These are phyloP conservation scores for Dittrichia graveolens DNA, from an alignment of 129 eudicot species.

Conservation along the genomic window DNA sequence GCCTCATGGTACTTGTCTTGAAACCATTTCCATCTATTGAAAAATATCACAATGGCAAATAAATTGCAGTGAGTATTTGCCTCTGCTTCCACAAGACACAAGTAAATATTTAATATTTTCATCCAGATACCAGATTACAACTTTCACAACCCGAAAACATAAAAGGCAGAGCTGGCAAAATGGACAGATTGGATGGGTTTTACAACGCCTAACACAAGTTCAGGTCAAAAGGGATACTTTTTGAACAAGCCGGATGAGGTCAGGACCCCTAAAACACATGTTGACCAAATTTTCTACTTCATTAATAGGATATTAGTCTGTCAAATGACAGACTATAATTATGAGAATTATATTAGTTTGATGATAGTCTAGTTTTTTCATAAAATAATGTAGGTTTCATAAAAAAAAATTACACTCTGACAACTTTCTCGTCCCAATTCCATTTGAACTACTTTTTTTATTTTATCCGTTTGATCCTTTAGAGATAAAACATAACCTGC, in stretches of 20 bases:
- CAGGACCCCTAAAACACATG: not conserved
- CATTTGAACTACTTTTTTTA: not conserved
- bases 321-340: not conserved
- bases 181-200: not conserved
- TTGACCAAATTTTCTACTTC: not conserved
- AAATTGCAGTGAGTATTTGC: conserved; percentile 1
- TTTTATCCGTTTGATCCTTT: not conserved
- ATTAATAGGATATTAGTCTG: not conserved
- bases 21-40: conserved; percentile 94
- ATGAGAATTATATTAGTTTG: not conserved
- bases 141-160: not conserved
- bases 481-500: not conserved
- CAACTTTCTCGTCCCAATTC: not conserved
- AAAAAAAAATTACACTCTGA: not conserved
- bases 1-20: conserved; percentile 98
- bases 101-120: not conserved
- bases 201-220: not conserved
- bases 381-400: not conserved
- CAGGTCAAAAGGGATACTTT: not conserved
- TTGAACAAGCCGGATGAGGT: not conserved
- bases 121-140: conserved; percentile 4
- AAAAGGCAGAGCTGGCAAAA: not conserved
- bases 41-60: conserved; percentile 26
- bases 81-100: not conserved
- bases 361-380: not conserved